phyloP scores from a whole-genome alignment of 768 basidiomycete genomes.

The Dentipellis fragilis region DNA sequence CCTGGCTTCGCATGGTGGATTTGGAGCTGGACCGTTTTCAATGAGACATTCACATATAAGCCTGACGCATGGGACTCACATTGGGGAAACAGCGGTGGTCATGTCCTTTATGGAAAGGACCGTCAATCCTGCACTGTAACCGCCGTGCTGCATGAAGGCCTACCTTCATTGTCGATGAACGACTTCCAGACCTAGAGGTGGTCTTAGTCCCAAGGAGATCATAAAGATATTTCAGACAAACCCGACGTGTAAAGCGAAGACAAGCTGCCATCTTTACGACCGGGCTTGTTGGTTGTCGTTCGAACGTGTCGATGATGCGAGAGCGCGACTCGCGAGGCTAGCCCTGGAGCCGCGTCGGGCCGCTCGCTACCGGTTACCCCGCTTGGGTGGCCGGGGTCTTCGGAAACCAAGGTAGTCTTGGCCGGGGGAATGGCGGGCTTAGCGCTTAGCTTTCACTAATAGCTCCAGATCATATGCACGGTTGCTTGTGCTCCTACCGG shows the following conservation, averaged over 20 bases:
- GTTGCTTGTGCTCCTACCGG: too few species aligned
- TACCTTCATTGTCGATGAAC: constrained; percentile 67
- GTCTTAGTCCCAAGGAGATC: neutral
- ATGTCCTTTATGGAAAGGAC: constrained; percentile 41
- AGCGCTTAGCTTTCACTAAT: too few species aligned
- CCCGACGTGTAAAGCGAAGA: constrained; percentile 58
- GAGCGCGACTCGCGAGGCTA: too few species aligned
- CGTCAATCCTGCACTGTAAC: constrained; percentile 5
- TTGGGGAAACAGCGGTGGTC: constrained; percentile 75
- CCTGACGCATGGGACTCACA: constrained; percentile 27
- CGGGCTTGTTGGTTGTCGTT: too few species aligned
- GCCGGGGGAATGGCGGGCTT: too few species aligned
- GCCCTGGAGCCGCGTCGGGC: too few species aligned
- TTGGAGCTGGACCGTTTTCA: constrained; percentile 36
- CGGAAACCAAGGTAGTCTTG: too few species aligned
- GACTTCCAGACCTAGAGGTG: constrained; percentile 65
- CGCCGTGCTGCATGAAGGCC: constrained; percentile 3
- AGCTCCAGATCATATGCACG: too few species aligned
- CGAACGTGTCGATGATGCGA: too few species aligned
- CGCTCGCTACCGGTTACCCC: too few species aligned
- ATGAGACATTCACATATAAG: neutral
- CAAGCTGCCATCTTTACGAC: constrained; percentile 49
- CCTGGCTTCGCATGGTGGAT: constrained; percentile 65
- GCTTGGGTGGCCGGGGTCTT: too few species aligned
- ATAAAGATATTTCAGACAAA: constrained; percentile 17